Base-by-base conservation (phyloP, 1,139 yeast genomes). In the Kurtzmaniella quercitrusa region DNA sequence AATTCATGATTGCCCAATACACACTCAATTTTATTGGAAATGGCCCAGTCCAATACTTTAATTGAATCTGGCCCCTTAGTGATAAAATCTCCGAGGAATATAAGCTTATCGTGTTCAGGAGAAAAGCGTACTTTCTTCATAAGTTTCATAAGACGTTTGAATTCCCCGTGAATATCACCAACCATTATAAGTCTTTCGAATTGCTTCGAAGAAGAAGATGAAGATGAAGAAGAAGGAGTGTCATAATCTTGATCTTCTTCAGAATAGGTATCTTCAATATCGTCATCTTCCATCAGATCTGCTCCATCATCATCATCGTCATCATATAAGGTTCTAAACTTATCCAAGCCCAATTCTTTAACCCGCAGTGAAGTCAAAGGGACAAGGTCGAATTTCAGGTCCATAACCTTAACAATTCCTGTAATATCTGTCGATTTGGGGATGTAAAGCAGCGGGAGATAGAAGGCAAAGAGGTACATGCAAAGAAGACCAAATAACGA, bases 91-190 rank as follows among this genome's bases (percentile, higher is more conserved):
- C 98, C 98, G 22, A 89, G 62, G 32, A 89, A 66, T 3, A 88
- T 60, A n/a, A 88, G 65, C 43, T 79, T 78, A 55, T 87, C 95
- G 4, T 54, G 54, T 14, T 63, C 53, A 1, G 57, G 49, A 50
- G 76, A 62, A 55, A 68, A 85, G 5, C 74, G 59, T 8, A 72
- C 46, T 47, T 71, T 68, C 15, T 63, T 53, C 45, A 89, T 61
- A 39, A 91, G 66, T 39, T 69, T 63, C 45, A 60, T 56, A 45
- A 89, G 67, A 53, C 80, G 78, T 3, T 65, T 63, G 50, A 71
- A 78, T 53, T 84, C 82, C 2, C 97, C 98, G 61, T 91, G 98
- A 20, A 91, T 78, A 60, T 91, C 98, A 3, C 98, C 98, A 28
- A 91, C 71, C 44, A 89, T 58, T 14, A 91, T 71, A 26, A 85